phyloP scores from a whole-genome alignment of 345 rosid genomes.

The Syzygium aromaticum region DNA sequence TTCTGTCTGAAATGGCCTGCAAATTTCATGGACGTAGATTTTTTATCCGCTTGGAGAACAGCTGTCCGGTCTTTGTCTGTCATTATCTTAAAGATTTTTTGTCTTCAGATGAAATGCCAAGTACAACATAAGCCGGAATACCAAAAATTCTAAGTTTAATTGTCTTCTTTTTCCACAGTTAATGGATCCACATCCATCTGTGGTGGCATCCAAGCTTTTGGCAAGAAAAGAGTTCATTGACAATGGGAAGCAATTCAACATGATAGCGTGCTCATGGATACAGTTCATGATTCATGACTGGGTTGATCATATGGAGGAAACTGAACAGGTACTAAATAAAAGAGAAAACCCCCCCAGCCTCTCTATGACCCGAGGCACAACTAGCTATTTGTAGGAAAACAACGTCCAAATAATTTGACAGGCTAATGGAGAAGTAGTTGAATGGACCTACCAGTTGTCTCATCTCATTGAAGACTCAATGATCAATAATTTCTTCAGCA shows the following conservation, averaged over 20 bases:
- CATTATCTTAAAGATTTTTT: not conserved
- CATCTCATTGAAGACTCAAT: not conserved
- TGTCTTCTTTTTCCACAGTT: conserved; percentile 18
- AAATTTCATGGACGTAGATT: not conserved
- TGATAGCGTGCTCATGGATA: conserved; percentile 77
- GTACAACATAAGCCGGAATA: not conserved
- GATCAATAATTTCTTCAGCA: conserved; percentile 1
- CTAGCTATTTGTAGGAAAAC: not conserved
- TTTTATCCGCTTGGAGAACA: not conserved
- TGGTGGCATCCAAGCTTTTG: conserved; percentile 54
- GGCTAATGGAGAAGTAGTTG: not conserved
- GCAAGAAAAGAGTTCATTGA: conserved; percentile 44
- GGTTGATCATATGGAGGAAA: conserved; percentile 78
- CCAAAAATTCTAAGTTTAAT: not conserved
- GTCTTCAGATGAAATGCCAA: not conserved
- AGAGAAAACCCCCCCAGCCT: not conserved
- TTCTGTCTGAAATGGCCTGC: not conserved
- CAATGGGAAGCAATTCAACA: conserved; percentile 57
- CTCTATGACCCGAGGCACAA: not conserved
- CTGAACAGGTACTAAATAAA: conserved; percentile 29
- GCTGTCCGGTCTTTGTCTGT: not conserved
- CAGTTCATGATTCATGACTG: conserved; percentile 92
- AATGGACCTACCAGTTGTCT: not conserved
- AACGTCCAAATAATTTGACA: not conserved
- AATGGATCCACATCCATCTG: conserved; percentile 66